phyloP scores from a whole-genome alignment of 2,329 filamentous ascomycete genomes.

The Trichoderma citrinoviride region DNA sequence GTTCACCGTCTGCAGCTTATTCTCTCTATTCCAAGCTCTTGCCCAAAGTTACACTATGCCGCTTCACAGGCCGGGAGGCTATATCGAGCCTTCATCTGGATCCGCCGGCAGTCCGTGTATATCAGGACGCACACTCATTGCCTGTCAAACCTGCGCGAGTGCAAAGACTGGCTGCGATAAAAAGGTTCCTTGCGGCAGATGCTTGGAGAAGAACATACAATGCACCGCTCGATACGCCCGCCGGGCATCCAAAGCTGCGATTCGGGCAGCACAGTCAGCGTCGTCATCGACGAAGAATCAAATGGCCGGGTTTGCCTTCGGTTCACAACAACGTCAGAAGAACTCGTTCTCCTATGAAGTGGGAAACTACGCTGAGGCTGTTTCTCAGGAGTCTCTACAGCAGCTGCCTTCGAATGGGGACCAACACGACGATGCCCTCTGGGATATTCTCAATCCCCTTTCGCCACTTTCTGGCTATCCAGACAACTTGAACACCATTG shows the following conservation, averaged over 20 bases:
- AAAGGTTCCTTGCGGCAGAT: constrained; percentile 39
- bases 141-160: constrained; percentile 40
- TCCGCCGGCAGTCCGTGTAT: background rate
- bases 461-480: background rate
- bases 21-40: background rate
- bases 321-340: background rate
- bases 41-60: background rate
- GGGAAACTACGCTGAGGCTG: background rate
- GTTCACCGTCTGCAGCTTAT: background rate
- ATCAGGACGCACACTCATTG: constrained; percentile 41
- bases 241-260: constrained; percentile 48
- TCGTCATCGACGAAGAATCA: background rate
- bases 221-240: constrained; percentile 49
- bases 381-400: background rate
- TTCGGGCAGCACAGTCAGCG: constrained; percentile 42
- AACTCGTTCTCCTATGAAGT: background rate
- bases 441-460: background rate
- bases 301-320: background rate
- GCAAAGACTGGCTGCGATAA: constrained; percentile 42
- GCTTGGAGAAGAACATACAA: constrained; percentile 36
- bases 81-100: background rate
- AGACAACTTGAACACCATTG: background rate
- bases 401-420: background rate
- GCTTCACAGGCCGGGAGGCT: background rate
- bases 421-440: background rate